phyloP scores from a whole-genome alignment of 75 land plant species.

The Chamaecyparis obtusa region DNA sequence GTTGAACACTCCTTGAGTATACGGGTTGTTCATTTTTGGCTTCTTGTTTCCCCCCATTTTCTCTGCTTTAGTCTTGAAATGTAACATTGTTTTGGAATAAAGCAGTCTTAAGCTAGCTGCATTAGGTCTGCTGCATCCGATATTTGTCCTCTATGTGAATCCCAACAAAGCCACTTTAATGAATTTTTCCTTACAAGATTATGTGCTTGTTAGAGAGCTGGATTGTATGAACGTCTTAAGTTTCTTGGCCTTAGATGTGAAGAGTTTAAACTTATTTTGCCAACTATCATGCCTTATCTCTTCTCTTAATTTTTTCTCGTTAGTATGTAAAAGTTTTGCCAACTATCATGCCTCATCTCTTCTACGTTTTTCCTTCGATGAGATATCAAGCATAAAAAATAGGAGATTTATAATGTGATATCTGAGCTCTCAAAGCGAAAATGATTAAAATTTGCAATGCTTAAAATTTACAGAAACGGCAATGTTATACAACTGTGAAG shows the following conservation, averaged over 20 bases:
- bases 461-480: too few relatives aligned
- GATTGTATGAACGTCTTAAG: background rate
- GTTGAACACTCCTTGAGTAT: background rate
- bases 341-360: background rate
- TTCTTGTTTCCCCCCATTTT: background rate
- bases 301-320: background rate
- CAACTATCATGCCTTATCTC: background rate
- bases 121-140: background rate
- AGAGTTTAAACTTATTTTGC: background rate
- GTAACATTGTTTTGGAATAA: background rate
- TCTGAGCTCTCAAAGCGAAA: background rate
- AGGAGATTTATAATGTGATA: too few relatives aligned
- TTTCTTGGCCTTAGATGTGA: background rate
- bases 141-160: background rate
- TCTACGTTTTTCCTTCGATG: too few relatives aligned
- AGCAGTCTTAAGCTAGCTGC: background rate
- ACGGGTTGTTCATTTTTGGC: too few relatives aligned
- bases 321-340: background rate
- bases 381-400: too few relatives aligned
- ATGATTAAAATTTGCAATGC: too few relatives aligned
- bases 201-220: too few relatives aligned
- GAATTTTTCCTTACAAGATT: background rate
- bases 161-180: background rate
- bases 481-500: too few relatives aligned
- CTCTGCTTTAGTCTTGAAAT: background rate